These are phyloP conservation scores for Aspergillus leporis DNA, from an alignment of 495 filamentous ascomycete genomes.

Conservation along the genomic window DNA sequence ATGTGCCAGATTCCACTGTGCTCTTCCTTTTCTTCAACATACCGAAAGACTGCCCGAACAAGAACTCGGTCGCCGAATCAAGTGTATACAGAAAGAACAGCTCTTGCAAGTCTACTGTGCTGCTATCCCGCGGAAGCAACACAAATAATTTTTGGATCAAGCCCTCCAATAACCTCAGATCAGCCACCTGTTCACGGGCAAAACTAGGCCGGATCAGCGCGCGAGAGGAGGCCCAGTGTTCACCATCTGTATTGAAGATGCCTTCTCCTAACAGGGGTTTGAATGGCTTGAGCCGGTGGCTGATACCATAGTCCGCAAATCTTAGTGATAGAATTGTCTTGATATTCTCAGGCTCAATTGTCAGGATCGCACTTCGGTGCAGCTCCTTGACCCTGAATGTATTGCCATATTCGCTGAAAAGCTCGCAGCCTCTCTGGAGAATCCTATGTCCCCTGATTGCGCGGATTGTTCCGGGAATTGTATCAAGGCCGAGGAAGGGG, in stretches of 20 bases:
- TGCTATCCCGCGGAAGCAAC: slow-evolving; percentile 29
- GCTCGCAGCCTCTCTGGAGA: too few relatives aligned
- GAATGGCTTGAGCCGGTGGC: slow-evolving; percentile 31
- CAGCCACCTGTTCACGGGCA: slow-evolving; percentile 31
- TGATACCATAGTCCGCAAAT: slow-evolving; percentile 61
- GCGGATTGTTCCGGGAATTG: too few relatives aligned
- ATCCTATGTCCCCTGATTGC: too few relatives aligned
- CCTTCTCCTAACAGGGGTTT: slow-evolving; percentile 48
- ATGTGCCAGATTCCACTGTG: too few relatives aligned
- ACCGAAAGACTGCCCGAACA: slow-evolving; percentile 49
- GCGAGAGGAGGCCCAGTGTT: slow-evolving; percentile 55
- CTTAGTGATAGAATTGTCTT: slow-evolving; percentile 62
- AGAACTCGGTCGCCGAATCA: slow-evolving; percentile 61
- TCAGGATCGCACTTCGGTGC: too few relatives aligned
- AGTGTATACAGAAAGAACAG: slow-evolving; percentile 56
- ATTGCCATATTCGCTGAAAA: too few relatives aligned
- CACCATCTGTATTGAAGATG: slow-evolving; percentile 67
- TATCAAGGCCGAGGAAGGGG: too few relatives aligned
- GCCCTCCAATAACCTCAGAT: slow-evolving; percentile 44
- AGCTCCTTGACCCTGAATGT: too few relatives aligned
- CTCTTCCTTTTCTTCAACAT: neutral
- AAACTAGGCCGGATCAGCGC: slow-evolving; percentile 50
- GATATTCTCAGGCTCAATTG: neutral
- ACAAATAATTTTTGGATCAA: slow-evolving; percentile 51
- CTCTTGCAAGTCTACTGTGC: slow-evolving; percentile 52